Evolutionary conservation across 2,329 filamentous ascomycete genomes (phyloP).

Genomic region (Ceratocystiopsis minuta): DNA sequence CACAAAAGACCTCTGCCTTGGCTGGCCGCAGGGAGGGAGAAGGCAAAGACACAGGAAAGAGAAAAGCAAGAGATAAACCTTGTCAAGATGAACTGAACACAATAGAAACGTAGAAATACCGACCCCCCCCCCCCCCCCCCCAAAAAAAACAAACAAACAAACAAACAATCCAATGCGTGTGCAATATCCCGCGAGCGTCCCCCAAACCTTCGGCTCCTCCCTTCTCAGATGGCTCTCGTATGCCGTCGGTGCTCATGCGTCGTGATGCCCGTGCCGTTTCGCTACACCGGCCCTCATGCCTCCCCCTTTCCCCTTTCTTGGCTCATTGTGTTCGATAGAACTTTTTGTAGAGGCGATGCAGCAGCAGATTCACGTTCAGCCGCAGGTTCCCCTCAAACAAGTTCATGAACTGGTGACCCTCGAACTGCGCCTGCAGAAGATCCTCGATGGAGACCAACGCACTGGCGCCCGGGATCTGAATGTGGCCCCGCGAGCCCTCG

Average conservation of each 20-base stretch:
- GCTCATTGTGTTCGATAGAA: slow-evolving; percentile 61
- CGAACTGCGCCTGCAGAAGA: slow-evolving; percentile 88
- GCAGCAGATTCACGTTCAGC: slow-evolving; percentile 88
- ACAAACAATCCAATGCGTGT: neutral
- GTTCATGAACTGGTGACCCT: slow-evolving; percentile 90
- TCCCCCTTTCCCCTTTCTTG: too few species aligned
- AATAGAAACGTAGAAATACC: too few species aligned
- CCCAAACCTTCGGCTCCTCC: neutral
- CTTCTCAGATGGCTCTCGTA: neutral
- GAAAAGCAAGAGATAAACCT: too few species aligned
- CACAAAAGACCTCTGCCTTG: too few species aligned
- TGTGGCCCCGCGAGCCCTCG: slow-evolving; percentile 76
- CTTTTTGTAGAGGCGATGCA: slow-evolving; percentile 97
- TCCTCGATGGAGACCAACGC: slow-evolving; percentile 83
- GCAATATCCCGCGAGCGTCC: neutral
- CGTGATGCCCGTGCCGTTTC: too few species aligned
- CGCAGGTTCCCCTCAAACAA: slow-evolving; percentile 73
- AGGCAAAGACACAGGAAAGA: too few species aligned
- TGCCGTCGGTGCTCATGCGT: neutral
- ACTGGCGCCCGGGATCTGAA: slow-evolving; percentile 89
- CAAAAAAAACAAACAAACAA: neutral
- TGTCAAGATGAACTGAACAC: too few species aligned
- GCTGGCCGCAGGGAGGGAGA: too few species aligned
- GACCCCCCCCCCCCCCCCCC: too few species aligned
- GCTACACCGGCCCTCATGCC: too few species aligned